Evolutionary conservation across 148 eudicot species (phyloP), one percentile per base, ranked within the genome.

Genomic region (Dianthus caryophyllus): DNA sequence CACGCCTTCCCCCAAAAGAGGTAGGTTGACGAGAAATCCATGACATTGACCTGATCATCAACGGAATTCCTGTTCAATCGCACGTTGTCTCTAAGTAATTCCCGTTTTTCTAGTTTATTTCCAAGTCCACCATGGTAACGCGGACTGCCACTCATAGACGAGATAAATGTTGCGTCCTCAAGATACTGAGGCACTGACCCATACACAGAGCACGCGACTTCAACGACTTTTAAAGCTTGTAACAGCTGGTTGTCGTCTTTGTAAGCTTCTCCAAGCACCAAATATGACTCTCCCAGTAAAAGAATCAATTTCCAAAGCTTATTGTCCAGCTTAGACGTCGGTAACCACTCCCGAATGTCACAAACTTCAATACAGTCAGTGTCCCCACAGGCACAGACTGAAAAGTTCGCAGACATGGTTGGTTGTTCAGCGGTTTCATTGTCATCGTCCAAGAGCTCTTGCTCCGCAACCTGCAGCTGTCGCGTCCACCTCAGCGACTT

Each of bases 311-410:
- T 90, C 99, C 99, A 94, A 77, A 86, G 66, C 78, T 90, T 90
- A 73, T 84, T 84, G 70, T 94, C 97, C 67, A 94, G 75, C 68
- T 86, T 88, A 59, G 85, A 80, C 36, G 87, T 88, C 6, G 99
- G 96, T 72, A 90, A 91, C 99, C 99, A 94, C 69, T 90, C 86
- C 68, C 89, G 65, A 66, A 94, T 90, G 69, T 94, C 97, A 74
- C 96, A 94, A 63, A 86, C 86, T 76, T 94, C 99, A 76, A 94
- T 88, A 71, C 99, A 94, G 68, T 90, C 96, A 62, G 85, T 36
- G 66, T 94, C 97, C n/a, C 97, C 99, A 81, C 99, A 94, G 39
- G 99, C 90, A 81, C 99, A 94, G 57, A 85, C 74, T 76, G 95
- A 79, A 61, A 87, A 83, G 56, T 80, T 80, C 15, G 74, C 43